These are phyloP conservation scores for Leccinum disarticulatum DNA, from an alignment of 768 basidiomycete genomes.

Conservation along the genomic window DNA sequence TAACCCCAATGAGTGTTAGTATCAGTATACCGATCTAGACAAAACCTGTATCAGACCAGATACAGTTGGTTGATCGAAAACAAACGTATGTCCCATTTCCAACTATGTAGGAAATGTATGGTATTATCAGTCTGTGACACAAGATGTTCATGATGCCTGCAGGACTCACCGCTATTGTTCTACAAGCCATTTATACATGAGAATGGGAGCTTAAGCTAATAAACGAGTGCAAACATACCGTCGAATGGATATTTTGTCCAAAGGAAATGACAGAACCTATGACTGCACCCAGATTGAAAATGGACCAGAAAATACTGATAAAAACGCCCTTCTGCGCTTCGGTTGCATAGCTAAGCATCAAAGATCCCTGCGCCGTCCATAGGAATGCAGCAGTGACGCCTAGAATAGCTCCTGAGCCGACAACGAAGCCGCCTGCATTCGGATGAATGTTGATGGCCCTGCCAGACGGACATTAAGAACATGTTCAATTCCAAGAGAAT, in stretches of 20 bases:
- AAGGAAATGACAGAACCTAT: slow-evolving; percentile 76
- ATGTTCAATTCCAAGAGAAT: no score
- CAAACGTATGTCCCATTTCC: slow-evolving; percentile 75
- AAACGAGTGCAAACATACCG: not conserved
- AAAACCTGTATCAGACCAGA: not conserved
- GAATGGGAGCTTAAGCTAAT: not conserved
- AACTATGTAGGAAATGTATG: slow-evolving; percentile 38
- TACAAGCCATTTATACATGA: slow-evolving; percentile 7
- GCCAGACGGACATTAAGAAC: no score
- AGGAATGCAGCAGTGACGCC: slow-evolving; percentile 71
- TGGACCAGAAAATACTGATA: slow-evolving; percentile 80
- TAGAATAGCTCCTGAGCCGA: slow-evolving; percentile 71
- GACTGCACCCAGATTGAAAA: slow-evolving; percentile 84
- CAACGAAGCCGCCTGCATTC: slow-evolving; percentile 58
- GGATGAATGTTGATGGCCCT: slow-evolving; percentile 56
- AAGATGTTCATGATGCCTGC: not conserved
- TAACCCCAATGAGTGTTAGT: slow-evolving; percentile 67
- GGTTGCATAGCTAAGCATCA: slow-evolving; percentile 83
- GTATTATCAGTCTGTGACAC: slow-evolving; percentile 1
- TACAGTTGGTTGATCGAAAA: not conserved
- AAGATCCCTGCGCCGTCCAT: slow-evolving; percentile 83
- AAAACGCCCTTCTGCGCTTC: slow-evolving; percentile 74
- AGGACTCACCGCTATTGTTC: slow-evolving; percentile 31
- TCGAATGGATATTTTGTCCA: slow-evolving; percentile 58
- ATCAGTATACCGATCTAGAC: slow-evolving; percentile 70